phyloP scores from a whole-genome alignment of 345 rosid species.

The Hevea brasiliensis region DNA sequence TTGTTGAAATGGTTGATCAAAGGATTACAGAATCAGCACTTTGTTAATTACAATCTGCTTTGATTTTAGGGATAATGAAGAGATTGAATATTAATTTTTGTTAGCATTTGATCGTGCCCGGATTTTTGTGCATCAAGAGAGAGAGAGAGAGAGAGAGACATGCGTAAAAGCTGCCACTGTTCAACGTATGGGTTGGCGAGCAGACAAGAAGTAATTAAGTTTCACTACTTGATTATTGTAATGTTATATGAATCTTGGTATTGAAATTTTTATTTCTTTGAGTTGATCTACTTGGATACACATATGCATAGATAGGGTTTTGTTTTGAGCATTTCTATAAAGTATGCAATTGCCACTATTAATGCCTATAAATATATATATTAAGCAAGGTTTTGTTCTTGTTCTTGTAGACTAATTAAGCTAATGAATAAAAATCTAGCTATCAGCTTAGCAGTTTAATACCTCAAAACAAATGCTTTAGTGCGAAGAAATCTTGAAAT shows the following conservation, averaged over 20 bases:
- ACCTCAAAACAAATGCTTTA: no score
- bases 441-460: no score
- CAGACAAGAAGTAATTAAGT: slow-evolving; percentile 56
- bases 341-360: slow-evolving; percentile 29
- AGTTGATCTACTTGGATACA: slow-evolving; percentile 17
- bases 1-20: slow-evolving; percentile 32
- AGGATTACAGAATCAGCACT: slow-evolving; percentile 28
- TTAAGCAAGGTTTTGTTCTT: no score
- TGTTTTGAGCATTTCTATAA: slow-evolving; percentile 54
- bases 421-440: no score
- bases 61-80: slow-evolving; percentile 44
- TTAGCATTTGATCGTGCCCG: slow-evolving; percentile 45
- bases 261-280: slow-evolving; percentile 5
- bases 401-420: no score
- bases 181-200: slow-evolving; percentile 67
- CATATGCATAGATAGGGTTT: slow-evolving; percentile 18
- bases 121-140: slow-evolving; percentile 44
- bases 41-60: slow-evolving; percentile 40
- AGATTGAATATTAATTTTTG: slow-evolving; percentile 28
- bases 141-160: slow-evolving; percentile 36
- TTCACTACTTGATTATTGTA: slow-evolving; percentile 34
- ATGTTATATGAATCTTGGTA: slow-evolving; percentile 13
- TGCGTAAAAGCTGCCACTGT: slow-evolving; percentile 77
- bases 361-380: not conserved
- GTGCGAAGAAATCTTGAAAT: no score